Base-by-base conservation (phyloP, 331 rosid species). In the Phaseolus coccineus region DNA sequence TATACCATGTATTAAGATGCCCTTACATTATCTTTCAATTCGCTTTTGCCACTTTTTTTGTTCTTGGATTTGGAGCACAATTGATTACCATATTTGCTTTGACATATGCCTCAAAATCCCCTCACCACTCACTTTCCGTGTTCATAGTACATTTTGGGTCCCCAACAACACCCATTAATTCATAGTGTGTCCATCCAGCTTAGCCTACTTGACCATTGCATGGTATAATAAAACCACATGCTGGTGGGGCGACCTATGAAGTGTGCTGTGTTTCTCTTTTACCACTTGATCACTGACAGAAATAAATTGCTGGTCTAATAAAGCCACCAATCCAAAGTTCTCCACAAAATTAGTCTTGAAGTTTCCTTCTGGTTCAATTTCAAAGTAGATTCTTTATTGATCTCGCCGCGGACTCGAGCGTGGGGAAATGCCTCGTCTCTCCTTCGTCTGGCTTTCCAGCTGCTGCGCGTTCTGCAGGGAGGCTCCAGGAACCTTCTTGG, bases 181-280 rank as follows among this genome's bases (percentile, higher is more conserved):
- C 47, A 63, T 63, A 2, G 2, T 33, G 46, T 15, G 69, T 35
- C 5, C 69, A 16, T 16, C 69, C 69, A 63, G 69, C 69, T 33
- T 10, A 35, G 47, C 13, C 27, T 35, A 35, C 47, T 63, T 63
- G 69, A 63, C 69, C 65, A 58, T 33, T 63, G 47, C 14, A 63
- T 7, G 69, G 5, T 33, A 27, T 27, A 35, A 35, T 7, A 33
- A 63, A 63, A 28, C 47, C 69, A 63, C 22, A 35, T 33, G 47
- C 27, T 63, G 69, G 69, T 62, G 46, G 69, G 67, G 69, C 22
- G 10, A 31, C 46, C 25, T 62, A 33, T 62, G 46, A 62, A 42
- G 25, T 62, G 67, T 62, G 69, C 47, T 15, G 47, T 16, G 27
- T 35, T 33, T 63, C 27, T 33, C 2, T 9, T 31, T 24, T 47